Evolutionary conservation across 169 alveolate genomes (phyloP), one percentile per base, ranked within the genome.

Genomic region (Eimeria necatrix): DNA sequence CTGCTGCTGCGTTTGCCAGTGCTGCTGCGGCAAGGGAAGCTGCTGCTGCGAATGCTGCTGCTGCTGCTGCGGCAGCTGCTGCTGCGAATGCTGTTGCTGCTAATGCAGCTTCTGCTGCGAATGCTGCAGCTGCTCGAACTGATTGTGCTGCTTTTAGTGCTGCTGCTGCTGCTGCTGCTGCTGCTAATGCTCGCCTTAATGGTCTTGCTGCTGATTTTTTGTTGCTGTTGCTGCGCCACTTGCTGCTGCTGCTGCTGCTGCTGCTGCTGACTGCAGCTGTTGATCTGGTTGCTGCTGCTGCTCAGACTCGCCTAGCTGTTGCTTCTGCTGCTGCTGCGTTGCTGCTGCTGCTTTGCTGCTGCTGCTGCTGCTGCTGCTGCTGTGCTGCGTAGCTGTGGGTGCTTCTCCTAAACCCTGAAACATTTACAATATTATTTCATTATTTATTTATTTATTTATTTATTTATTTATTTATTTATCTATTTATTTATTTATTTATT

Each of bases 171-270:
- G 61, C 61, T 12, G 6, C 61, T 53, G 61, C 12, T 6, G 12
- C 18, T 53, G 6, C 12, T 8, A 8, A 53, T 6, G 12, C 61
- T 8, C 12, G 61, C 61, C 18, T 53, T 12, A 6, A 53, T 6
- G 61, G 61, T 53, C 61, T 12, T 12, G 12, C 6, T 53, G 61
- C 61, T 8, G 61, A 8, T 53, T 12, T 8, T 53, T 53, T 53
- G 18, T 12, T 53, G 18, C 12, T 12, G 18, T 6, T 53, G 61
- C 61, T 6, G 61, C 61, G 18, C 61, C 61, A 12, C 61, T 53
- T 64, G 48, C 76, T 64, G 76, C 12, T 64, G 76, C 7, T 60
- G 70, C 76, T 20, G 76, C 5, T 64, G 76, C 76, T 14, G 76
- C 10, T 20, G 41, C 8, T 60, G 16, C 16, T 60, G n/a, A n/a